Evolutionary conservation across 1,284 basidiomycete species (phyloP).

Genomic region (Tilletia setariae): DNA sequence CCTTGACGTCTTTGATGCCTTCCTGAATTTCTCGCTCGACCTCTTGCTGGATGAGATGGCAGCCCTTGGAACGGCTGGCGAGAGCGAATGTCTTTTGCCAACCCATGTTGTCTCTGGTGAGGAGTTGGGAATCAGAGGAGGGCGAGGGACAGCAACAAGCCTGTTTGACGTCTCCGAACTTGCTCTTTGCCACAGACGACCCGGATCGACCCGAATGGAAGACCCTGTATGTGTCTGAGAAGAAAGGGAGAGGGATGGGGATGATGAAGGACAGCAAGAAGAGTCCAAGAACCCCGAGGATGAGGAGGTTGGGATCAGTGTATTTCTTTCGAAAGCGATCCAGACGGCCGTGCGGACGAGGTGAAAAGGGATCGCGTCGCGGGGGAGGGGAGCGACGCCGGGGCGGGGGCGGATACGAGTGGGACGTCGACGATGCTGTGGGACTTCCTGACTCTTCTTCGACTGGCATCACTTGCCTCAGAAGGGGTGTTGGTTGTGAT

Average conservation of each 20-base stretch:
- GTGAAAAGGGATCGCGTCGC: background rate
- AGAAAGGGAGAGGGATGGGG: conserved; percentile 25
- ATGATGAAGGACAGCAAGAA: conserved; percentile 31
- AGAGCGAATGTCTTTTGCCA: conserved; percentile 83
- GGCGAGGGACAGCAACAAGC: background rate
- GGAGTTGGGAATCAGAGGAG: background rate
- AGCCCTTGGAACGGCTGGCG: conserved; percentile 58
- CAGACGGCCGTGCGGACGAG: conserved; percentile 1
- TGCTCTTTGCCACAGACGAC: background rate
- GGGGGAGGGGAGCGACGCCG: conserved; percentile 8
- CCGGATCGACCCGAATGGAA: conserved; percentile 6
- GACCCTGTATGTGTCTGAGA: background rate
- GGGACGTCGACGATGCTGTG: background rate
- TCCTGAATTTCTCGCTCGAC: conserved; percentile 69
- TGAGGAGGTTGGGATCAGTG: conserved; percentile 30
- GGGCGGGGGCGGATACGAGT: conserved; percentile 10
- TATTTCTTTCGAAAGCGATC: conserved; percentile 19
- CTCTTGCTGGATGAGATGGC: conserved; percentile 82
- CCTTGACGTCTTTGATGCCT: conserved; percentile 64
- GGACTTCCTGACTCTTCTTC: background rate
- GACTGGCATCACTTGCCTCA: no score
- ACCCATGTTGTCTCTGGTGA: conserved; percentile 63
- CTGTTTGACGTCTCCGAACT: background rate
- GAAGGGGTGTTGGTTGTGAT: no score
- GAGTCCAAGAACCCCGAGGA: conserved; percentile 23